A percentile compares a stretch with the other conserved stretches of the same genome.
Evolutionary conservation across 1,284 basidiomycete genomes (phyloP).

Genomic region (Omphalotus olearius): DNA sequence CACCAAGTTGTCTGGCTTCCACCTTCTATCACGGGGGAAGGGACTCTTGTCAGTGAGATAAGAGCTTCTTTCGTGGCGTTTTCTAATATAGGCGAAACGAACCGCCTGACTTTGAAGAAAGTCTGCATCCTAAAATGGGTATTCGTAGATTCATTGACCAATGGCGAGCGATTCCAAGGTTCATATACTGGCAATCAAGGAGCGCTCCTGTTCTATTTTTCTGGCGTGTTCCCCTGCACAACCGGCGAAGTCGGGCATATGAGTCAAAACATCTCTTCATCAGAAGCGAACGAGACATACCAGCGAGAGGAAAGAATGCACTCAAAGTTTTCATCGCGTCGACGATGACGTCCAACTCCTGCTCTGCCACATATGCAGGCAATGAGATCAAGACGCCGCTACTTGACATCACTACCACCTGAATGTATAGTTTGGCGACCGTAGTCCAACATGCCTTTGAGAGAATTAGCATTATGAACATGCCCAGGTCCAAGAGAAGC

Average conservation of each 20-base stretch:
- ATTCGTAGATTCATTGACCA: too few species aligned
- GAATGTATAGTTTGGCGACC: slow-evolving; percentile 35
- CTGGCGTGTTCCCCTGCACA: slow-evolving; percentile 24
- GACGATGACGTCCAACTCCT: slow-evolving; percentile 29
- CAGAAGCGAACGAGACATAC: slow-evolving; percentile 17
- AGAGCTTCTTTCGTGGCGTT: too few species aligned
- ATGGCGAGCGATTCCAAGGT: background rate
- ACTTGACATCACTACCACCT: slow-evolving; percentile 20
- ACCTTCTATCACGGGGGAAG: too few species aligned
- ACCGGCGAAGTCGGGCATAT: background rate
- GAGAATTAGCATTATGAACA: slow-evolving; percentile 3
- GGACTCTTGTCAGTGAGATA: too few species aligned
- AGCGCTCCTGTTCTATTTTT: slow-evolving; percentile 23
- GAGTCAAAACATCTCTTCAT: background rate
- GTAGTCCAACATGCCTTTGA: slow-evolving; percentile 36
- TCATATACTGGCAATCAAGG: slow-evolving; percentile 4
- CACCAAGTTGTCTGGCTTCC: too few species aligned
- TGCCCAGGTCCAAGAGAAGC: slow-evolving; percentile 13
- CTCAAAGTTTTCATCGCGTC: slow-evolving; percentile 31
- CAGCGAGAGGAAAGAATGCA: slow-evolving; percentile 30
- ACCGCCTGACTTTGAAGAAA: too few species aligned
- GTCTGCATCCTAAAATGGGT: too few species aligned
- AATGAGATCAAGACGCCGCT: slow-evolving; percentile 16
- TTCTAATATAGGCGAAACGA: too few species aligned
- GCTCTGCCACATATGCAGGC: slow-evolving; percentile 22